Percentiles rank a stretch among this genome's conserved stretches.
phyloP scores from a whole-genome alignment of 2,329 filamentous ascomycete species.

The Cladosporium austrohemisphaericum region DNA sequence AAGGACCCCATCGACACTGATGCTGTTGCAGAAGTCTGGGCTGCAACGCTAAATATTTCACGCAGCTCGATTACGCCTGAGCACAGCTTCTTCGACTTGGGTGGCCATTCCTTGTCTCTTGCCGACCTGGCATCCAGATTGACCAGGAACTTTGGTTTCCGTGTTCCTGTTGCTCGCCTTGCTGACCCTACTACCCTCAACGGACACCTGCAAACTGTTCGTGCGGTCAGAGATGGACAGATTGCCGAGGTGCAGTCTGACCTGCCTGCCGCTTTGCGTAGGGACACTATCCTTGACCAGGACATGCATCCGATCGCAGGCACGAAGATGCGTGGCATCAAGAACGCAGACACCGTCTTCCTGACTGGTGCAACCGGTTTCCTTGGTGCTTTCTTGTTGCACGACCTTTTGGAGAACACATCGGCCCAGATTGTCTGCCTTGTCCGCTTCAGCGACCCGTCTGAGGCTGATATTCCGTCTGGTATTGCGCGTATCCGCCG shows the following conservation, averaged over 20 bases:
- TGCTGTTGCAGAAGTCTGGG: conserved; percentile 69
- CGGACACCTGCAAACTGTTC: conserved; percentile 69
- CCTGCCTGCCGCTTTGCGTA: conserved; percentile 63
- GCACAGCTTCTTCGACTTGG: conserved; percentile 77
- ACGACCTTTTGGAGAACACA: conserved; percentile 64
- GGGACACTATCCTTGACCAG: conserved; percentile 63
- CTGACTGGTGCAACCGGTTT: conserved; percentile 75
- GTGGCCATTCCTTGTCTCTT: conserved; percentile 73
- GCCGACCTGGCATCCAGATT: conserved; percentile 71
- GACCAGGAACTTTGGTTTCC: conserved; percentile 67
- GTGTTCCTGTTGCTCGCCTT: conserved; percentile 66
- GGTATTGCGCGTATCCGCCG: conserved; percentile 70
- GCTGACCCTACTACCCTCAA: conserved; percentile 68
- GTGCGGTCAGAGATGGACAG: conserved; percentile 66
- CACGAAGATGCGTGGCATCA: conserved; percentile 55
- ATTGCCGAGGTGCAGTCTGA: conserved; percentile 73
- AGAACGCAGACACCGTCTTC: conserved; percentile 64
- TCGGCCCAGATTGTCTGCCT: conserved; percentile 68
- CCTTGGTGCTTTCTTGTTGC: conserved; percentile 69
- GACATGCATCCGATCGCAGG: conserved; percentile 59
- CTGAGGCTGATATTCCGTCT: conserved; percentile 59
- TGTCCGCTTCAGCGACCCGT: conserved; percentile 67
- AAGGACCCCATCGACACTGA: conserved; percentile 64
- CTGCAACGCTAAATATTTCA: conserved; percentile 64
- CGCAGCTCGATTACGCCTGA: conserved; percentile 60